phyloP scores from a whole-genome alignment of 2,329 filamentous ascomycete species.

The Gaeumannomyces sp. region DNA sequence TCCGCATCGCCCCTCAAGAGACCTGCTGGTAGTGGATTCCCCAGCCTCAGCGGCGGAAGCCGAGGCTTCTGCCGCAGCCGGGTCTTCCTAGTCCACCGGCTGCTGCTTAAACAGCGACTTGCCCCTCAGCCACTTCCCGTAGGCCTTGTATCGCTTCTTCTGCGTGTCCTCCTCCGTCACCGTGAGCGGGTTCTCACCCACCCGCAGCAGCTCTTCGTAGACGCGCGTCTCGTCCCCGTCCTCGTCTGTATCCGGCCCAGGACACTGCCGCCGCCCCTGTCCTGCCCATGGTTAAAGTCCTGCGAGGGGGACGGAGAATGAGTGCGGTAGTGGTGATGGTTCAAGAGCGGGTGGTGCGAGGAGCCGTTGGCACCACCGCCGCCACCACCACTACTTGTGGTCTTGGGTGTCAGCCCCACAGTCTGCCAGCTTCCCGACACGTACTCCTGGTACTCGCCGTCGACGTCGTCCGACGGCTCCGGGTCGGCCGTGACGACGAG shows the following conservation, averaged over 20 bases:
- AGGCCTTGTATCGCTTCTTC: slow-evolving; percentile 96
- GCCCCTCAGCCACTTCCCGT: slow-evolving; percentile 87
- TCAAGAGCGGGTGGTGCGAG: slow-evolving; percentile 13
- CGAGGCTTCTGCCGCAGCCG: slow-evolving; percentile 9
- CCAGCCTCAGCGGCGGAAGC: slow-evolving; percentile 9
- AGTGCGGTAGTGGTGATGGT: background rate
- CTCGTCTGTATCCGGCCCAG: slow-evolving; percentile 18
- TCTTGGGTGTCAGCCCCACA: slow-evolving; percentile 39
- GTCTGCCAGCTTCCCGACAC: slow-evolving; percentile 62
- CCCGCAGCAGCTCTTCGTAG: slow-evolving; percentile 70
- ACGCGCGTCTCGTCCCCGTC: slow-evolving; percentile 62
- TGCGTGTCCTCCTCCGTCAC: slow-evolving; percentile 79
- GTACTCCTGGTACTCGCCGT: slow-evolving; percentile 72
- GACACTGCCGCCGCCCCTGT: background rate
- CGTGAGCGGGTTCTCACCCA: slow-evolving; percentile 77
- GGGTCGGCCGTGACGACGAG: slow-evolving; percentile 68
- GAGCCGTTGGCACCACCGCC: slow-evolving; percentile 20
- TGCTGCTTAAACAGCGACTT: slow-evolving; percentile 96
- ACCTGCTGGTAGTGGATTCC: slow-evolving; percentile 2
- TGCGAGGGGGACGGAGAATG: background rate
- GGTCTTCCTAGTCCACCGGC: slow-evolving; percentile 47
- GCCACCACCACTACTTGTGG: slow-evolving; percentile 15
- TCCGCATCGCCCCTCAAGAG: too few relatives aligned
- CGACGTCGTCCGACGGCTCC: slow-evolving; percentile 31
- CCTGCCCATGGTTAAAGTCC: slow-evolving; percentile 19